A percentile compares a stretch with the other conserved stretches of the same genome.
phyloP scores from a whole-genome alignment of 331 rosid species.

The Rhamnella rubrinervis region DNA sequence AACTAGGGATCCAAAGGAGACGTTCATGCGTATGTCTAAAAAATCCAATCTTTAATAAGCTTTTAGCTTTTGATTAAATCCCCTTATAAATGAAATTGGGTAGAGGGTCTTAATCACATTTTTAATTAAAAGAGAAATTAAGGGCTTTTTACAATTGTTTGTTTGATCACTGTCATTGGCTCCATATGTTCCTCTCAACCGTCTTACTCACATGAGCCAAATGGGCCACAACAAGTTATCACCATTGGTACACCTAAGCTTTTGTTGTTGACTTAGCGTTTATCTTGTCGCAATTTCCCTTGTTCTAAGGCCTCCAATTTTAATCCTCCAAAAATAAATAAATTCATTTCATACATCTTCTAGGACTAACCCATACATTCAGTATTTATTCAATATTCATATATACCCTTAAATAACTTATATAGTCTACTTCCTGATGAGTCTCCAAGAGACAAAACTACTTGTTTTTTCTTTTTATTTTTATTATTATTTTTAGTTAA shows the following conservation, averaged over 20 bases:
- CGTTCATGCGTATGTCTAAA: too few relatives aligned
- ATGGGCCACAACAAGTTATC: constrained; percentile 4
- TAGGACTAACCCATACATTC: too few relatives aligned
- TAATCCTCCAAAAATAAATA: too few relatives aligned
- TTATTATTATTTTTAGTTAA: too few relatives aligned
- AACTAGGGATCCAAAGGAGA: too few relatives aligned
- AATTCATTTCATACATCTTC: too few relatives aligned
- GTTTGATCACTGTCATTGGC: constrained; percentile 8
- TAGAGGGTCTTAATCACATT: constrained; percentile 22
- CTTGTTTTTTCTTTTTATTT: too few relatives aligned
- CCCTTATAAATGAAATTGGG: constrained; percentile 1
- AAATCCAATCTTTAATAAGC: not conserved
- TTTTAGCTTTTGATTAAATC: not conserved
- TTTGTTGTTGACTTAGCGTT: not conserved
- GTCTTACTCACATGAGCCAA: constrained; percentile 15
- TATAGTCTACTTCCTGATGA: not conserved
- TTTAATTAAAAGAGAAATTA: not conserved
- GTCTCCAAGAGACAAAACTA: too few relatives aligned
- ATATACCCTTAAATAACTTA: too few relatives aligned
- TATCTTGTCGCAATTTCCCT: constrained; percentile 9
- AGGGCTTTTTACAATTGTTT: not conserved
- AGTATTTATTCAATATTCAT: too few relatives aligned
- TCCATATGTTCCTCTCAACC: constrained; percentile 12
- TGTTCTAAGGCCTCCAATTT: not conserved
- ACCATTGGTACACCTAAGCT: constrained; percentile 4